Conservation (phyloP, 371 early-diverging fungal genomes). For the Mucor plumbeus region DNA sequence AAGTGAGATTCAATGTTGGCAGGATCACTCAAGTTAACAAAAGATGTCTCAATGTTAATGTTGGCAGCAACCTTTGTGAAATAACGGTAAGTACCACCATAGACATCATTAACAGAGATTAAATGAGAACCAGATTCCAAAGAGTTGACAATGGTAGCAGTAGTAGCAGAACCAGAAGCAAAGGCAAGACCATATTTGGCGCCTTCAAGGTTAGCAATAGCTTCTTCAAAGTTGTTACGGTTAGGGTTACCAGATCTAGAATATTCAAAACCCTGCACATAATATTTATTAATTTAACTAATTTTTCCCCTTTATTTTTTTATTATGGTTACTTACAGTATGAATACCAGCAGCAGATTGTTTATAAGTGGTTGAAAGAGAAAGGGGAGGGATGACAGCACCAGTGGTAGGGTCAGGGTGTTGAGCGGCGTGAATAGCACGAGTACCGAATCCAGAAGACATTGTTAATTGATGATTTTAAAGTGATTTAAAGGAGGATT, state of each 20-base stretch:
- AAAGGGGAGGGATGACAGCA: constrained; percentile 96
- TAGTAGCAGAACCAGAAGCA: constrained; percentile 92
- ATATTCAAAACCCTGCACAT: constrained; percentile 87
- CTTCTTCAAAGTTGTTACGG: constrained; percentile 87
- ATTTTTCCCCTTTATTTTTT: constrained; percentile 3
- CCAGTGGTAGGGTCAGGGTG: constrained; percentile 84
- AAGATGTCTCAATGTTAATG: constrained; percentile 76
- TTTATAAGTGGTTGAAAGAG: constrained; percentile 95
- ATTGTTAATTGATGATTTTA: constrained; percentile 18
- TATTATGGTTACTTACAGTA: constrained; percentile 58
- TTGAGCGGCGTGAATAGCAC: constrained; percentile 93
- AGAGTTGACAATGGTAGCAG: constrained; percentile 84
- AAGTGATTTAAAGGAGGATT: background rate
- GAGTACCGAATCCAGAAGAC: constrained; percentile 79
- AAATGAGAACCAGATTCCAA: constrained; percentile 83
- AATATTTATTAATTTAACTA: constrained; percentile 22
- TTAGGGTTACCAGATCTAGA: constrained; percentile 96
- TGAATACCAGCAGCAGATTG: constrained; percentile 91
- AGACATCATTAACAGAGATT: constrained; percentile 94
- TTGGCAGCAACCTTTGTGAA: constrained; percentile 91
- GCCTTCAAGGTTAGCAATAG: constrained; percentile 91
- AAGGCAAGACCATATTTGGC: constrained; percentile 94
- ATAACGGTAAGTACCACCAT: constrained; percentile 97
- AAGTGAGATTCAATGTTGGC: constrained; percentile 69
- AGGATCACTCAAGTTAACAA: constrained; percentile 88